Evolutionary conservation across 2,329 filamentous ascomycete genomes (phyloP).

Genomic region (Pyricularia grisea): DNA sequence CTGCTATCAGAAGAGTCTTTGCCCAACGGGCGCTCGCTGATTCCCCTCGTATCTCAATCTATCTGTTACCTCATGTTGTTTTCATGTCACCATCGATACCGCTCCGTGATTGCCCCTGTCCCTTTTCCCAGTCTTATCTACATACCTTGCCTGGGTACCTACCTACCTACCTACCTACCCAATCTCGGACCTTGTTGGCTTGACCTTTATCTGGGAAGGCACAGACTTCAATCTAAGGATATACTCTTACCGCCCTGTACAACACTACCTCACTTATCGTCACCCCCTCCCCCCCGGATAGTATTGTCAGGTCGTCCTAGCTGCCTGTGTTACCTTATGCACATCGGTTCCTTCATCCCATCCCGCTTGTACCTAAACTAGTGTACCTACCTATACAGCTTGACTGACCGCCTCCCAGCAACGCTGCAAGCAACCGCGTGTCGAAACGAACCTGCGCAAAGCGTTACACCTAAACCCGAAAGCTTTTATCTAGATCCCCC

Average conservation of each 20-base stretch:
- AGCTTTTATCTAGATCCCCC: not conserved
- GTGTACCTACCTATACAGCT: not conserved
- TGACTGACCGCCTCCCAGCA: not conserved
- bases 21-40: not conserved
- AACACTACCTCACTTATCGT: not conserved
- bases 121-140: not conserved
- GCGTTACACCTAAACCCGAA: not conserved
- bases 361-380: not conserved
- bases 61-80: not conserved
- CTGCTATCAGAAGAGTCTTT: not conserved
- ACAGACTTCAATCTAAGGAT: not conserved
- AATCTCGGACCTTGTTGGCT: not conserved
- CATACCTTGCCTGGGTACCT: not conserved
- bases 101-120: not conserved
- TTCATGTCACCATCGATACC: not conserved
- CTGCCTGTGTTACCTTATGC: not conserved
- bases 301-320: not conserved
- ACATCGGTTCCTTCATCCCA: not conserved
- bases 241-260: not conserved
- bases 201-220: not conserved
- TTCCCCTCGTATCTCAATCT: not conserved
- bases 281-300: not conserved
- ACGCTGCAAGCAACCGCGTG: not conserved
- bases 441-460: not conserved
- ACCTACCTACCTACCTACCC: not conserved